phyloP scores from a whole-genome alignment of 495 filamentous ascomycete genomes.

The Evansstolkia leycettana region DNA sequence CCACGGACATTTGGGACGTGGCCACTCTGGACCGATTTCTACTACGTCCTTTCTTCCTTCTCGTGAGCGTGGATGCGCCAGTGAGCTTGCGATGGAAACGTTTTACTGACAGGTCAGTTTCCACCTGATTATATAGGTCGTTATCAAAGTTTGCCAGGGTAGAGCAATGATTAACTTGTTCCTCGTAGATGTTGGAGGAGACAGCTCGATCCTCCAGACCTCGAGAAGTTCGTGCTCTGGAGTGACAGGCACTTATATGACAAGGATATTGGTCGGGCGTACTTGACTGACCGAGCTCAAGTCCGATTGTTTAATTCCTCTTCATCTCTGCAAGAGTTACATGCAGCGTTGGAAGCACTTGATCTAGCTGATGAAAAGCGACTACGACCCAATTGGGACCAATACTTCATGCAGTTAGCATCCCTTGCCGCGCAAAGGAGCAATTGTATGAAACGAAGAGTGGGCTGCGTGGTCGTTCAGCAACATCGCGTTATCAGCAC shows the following conservation, averaged over 20 bases:
- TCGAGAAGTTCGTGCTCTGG: slow-evolving; percentile 65
- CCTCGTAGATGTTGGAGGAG: slow-evolving; percentile 28
- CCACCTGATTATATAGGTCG: neutral
- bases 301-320: slow-evolving; percentile 79
- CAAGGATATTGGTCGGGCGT: slow-evolving; percentile 47
- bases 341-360: slow-evolving; percentile 52
- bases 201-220: slow-evolving; percentile 35
- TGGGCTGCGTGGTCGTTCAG: slow-evolving; percentile 89
- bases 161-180: neutral
- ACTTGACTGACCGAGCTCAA: slow-evolving; percentile 66
- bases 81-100: slow-evolving; percentile 71
- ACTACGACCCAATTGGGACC: slow-evolving; percentile 87
- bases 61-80: slow-evolving; percentile 86
- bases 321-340: slow-evolving; percentile 53
- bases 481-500: slow-evolving; percentile 83
- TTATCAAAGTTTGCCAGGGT: neutral
- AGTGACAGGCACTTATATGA: slow-evolving; percentile 73
- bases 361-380: slow-evolving; percentile 68
- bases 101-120: slow-evolving; percentile 40
- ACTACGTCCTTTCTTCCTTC: slow-evolving; percentile 80
- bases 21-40: slow-evolving; percentile 55
- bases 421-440: slow-evolving; percentile 81
- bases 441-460: slow-evolving; percentile 97
- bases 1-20: slow-evolving; percentile 63
- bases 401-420: slow-evolving; percentile 94